phyloP scores from a whole-genome alignment of 176 grass and related monocot genomes.

The Leersia perrieri region DNA sequence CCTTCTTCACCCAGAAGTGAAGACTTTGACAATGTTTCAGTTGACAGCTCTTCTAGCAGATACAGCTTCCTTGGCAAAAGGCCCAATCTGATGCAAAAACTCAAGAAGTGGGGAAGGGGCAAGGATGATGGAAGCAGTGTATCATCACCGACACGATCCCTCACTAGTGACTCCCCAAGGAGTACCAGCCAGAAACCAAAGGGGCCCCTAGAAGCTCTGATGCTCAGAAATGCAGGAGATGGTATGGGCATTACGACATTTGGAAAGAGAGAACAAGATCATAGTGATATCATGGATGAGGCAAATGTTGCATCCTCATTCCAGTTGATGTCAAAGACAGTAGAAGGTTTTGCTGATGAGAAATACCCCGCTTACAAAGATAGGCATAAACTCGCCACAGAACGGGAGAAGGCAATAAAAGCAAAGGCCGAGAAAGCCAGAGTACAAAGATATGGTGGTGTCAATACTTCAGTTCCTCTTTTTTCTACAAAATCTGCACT shows the following conservation, averaged over 20 bases:
- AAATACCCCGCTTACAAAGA: constrained; percentile 93
- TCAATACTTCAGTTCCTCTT: constrained; percentile 29
- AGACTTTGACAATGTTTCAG: constrained; percentile 81
- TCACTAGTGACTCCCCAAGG: constrained; percentile 49
- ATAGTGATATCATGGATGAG: constrained; percentile 44
- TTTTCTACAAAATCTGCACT: constrained; percentile 37
- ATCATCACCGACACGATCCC: constrained; percentile 51
- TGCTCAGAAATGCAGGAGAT: constrained; percentile 89
- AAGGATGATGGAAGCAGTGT: constrained; percentile 64
- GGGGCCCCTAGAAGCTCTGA: constrained; percentile 74
- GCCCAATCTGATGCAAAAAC: constrained; percentile 72
- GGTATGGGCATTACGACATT: constrained; percentile 81
- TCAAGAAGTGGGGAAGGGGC: constrained; percentile 81
- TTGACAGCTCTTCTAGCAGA: constrained; percentile 79
- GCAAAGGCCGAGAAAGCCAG: constrained; percentile 82
- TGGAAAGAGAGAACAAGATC: constrained; percentile 67
- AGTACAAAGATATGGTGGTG: constrained; percentile 59
- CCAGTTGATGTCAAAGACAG: constrained; percentile 70
- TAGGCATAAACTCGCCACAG: constrained; percentile 80
- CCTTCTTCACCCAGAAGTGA: constrained; percentile 73
- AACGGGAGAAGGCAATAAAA: constrained; percentile 80
- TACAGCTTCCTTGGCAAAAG: constrained; percentile 78
- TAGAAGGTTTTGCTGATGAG: constrained; percentile 72
- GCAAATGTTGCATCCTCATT: constrained; percentile 65
- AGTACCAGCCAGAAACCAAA: constrained; percentile 42